Evolutionary conservation across 2,329 filamentous ascomycete genomes (phyloP).

Genomic region (Fusarium bactridioides): DNA sequence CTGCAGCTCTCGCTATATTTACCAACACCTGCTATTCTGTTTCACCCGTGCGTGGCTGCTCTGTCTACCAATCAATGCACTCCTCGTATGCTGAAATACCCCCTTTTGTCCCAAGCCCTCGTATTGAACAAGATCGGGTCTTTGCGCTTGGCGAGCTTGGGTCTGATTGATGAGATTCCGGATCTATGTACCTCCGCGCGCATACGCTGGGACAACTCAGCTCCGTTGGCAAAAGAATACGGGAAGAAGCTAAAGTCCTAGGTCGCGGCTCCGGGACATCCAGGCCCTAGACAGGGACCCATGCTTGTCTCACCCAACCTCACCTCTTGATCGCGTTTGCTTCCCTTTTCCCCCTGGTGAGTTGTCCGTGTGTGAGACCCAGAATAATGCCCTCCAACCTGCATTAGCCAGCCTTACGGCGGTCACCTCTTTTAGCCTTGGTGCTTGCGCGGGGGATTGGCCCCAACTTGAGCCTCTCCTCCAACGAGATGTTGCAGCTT

Average conservation of each 20-base stretch:
- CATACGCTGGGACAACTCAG: not conserved
- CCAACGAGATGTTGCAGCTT: slow-evolving; percentile 24
- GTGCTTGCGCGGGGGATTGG: not conserved
- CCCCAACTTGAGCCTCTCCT: slow-evolving; percentile 19
- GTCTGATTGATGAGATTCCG: not conserved
- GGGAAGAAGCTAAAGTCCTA: not conserved
- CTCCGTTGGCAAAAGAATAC: not conserved
- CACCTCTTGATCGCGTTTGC: not conserved
- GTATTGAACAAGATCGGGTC: slow-evolving; percentile 3
- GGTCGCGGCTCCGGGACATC: not conserved
- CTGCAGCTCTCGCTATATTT: slow-evolving; percentile 23
- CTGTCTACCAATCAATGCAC: slow-evolving; percentile 23
- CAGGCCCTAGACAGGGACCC: not conserved
- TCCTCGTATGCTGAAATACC: slow-evolving; percentile 15
- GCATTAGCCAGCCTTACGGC: slow-evolving; percentile 34
- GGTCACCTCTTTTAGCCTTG: not conserved
- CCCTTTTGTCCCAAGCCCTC: not conserved
- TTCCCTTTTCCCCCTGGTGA: slow-evolving; percentile 2
- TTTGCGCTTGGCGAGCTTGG: not conserved
- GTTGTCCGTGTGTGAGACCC: not conserved
- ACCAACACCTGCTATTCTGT: not conserved
- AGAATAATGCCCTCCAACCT: not conserved
- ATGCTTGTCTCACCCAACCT: slow-evolving; percentile 14
- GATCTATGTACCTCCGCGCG: slow-evolving; percentile 10
- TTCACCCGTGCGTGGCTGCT: slow-evolving; percentile 23